A percentile compares a stretch with the other conserved stretches of the same genome.
Conservation (phyloP, 2,329 filamentous ascomycete species). For the Beauveria bassiana region DNA sequence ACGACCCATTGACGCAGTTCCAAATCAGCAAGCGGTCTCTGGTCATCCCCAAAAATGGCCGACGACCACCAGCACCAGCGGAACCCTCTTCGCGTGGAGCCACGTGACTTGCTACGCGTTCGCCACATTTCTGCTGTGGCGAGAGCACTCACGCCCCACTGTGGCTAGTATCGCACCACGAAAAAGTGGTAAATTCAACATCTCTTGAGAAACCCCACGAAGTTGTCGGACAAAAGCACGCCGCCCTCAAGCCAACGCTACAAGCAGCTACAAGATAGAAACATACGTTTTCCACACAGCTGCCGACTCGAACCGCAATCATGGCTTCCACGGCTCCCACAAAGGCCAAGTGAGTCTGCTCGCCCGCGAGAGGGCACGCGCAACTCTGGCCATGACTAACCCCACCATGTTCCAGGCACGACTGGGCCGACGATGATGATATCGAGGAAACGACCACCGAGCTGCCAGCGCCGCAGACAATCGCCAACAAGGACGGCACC, state of each 20-base stretch:
- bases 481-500: slow-evolving; percentile 95
- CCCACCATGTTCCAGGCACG: slow-evolving; percentile 42
- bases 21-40: no score
- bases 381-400: slow-evolving; percentile 21
- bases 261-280: slow-evolving; percentile 8
- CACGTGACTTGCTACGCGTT: slow-evolving; percentile 17
- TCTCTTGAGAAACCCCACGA: slow-evolving; percentile 31
- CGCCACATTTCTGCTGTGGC: slow-evolving; percentile 8
- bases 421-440: slow-evolving; percentile 96
- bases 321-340: slow-evolving; percentile 32
- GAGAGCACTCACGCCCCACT: slow-evolving; percentile 22
- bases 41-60: neutral
- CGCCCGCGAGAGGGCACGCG: slow-evolving; percentile 11
- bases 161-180: slow-evolving; percentile 29
- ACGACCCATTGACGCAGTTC: no score
- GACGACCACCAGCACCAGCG: neutral
- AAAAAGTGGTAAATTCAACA: slow-evolving; percentile 34
- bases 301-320: slow-evolving; percentile 16
- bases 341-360: slow-evolving; percentile 32
- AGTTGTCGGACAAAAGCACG: slow-evolving; percentile 13
- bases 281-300: slow-evolving; percentile 9
- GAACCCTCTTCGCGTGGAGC: neutral
- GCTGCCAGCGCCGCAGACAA: slow-evolving; percentile 80
- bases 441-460: slow-evolving; percentile 62
- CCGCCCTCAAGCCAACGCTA: slow-evolving; percentile 18